phyloP scores from a whole-genome alignment of 768 basidiomycete species.

The Leucosporidium creatinivorum region DNA sequence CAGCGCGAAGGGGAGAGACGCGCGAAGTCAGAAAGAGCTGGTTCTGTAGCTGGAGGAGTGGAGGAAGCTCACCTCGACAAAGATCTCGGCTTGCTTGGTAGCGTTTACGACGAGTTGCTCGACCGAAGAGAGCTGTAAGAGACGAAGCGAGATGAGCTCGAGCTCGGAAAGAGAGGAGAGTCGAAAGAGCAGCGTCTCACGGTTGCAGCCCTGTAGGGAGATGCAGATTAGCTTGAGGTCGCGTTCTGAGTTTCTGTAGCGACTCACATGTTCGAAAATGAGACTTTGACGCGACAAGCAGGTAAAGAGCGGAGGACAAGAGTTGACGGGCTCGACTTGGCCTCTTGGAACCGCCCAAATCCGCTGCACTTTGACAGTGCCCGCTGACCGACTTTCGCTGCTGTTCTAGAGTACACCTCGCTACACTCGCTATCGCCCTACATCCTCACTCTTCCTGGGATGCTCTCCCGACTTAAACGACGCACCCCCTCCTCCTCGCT shows the following conservation, averaged over 20 bases:
- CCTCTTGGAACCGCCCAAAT: neutral
- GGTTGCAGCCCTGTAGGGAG: too few species aligned
- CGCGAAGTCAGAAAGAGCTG: too few species aligned
- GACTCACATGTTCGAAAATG: neutral
- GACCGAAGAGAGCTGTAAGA: neutral
- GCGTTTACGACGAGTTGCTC: neutral
- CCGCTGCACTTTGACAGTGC: neutral
- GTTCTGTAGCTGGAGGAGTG: neutral
- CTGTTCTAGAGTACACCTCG: neutral
- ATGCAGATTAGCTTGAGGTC: too few species aligned
- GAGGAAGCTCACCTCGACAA: neutral
- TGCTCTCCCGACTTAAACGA: constrained; percentile 19
- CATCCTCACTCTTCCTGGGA: neutral
- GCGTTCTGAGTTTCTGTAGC: too few species aligned
- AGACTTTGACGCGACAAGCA: neutral
- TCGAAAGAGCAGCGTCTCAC: neutral
- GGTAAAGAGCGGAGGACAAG: neutral
- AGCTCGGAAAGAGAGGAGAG: neutral
- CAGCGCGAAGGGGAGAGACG: too few species aligned
- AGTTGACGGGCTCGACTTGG: neutral
- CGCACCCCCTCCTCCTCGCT: constrained; percentile 11
- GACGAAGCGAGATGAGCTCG: neutral
- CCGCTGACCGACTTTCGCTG: neutral
- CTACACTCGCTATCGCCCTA: neutral
- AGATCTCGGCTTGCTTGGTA: neutral